These are phyloP conservation scores for Colletotrichum falcatum DNA, from an alignment of 2,329 filamentous ascomycete genomes.

Conservation along the genomic window DNA sequence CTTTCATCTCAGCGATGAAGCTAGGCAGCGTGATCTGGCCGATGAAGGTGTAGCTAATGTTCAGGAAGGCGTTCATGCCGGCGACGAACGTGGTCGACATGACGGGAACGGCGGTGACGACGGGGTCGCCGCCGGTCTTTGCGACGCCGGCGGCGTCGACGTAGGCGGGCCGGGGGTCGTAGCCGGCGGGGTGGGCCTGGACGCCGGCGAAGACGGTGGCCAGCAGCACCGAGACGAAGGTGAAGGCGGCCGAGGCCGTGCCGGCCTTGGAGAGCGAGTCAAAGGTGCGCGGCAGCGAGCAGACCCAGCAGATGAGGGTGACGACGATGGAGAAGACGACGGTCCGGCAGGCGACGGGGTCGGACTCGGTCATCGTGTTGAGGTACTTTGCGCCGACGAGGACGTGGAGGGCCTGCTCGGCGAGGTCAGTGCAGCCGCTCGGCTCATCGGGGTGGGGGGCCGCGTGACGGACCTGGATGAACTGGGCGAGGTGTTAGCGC, in stretches of 20 bases:
- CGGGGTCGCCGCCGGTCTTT: constrained; percentile 67
- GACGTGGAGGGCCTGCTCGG: constrained; percentile 77
- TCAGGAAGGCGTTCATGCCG: constrained; percentile 89
- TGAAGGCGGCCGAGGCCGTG: constrained; percentile 85
- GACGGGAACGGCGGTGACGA: constrained; percentile 76
- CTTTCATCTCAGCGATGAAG: constrained; percentile 94
- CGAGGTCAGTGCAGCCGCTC: not conserved
- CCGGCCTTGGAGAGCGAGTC: constrained; percentile 82
- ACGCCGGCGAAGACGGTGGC: constrained; percentile 86
- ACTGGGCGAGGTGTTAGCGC: constrained; percentile 12
- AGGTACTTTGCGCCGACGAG: constrained; percentile 87
- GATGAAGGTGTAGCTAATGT: constrained; percentile 97
- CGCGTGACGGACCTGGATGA: constrained; percentile 23
- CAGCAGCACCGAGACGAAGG: constrained; percentile 87
- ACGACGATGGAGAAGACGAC: constrained; percentile 83
- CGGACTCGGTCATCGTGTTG: constrained; percentile 84
- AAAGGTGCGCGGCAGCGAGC: constrained; percentile 88
- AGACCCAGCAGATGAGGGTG: constrained; percentile 79
- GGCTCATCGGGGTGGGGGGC: not conserved
- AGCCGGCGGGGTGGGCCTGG: constrained; percentile 78
- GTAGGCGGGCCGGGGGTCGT: constrained; percentile 61
- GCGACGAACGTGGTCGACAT: constrained; percentile 81
- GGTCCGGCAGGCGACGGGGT: constrained; percentile 76
- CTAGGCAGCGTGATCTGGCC: constrained; percentile 94
- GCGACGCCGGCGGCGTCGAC: constrained; percentile 45